phyloP scores from a whole-genome alignment of 495 filamentous ascomycete genomes.

The Podospora bellae-mahoneyi region DNA sequence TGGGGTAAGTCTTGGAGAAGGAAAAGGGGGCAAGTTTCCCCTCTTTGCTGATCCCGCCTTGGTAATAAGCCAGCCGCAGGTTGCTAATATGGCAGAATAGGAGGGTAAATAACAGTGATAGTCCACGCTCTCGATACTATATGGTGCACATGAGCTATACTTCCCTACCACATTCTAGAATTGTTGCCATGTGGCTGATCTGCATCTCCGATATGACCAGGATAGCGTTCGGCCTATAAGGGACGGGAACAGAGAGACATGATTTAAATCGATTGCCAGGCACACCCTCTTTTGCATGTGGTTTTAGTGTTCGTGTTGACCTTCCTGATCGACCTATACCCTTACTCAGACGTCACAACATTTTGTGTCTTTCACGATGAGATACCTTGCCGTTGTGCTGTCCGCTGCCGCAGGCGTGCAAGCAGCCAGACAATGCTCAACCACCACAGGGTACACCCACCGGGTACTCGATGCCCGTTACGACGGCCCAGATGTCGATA shows the following conservation, averaged over 20 bases:
- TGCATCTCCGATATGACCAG: background rate
- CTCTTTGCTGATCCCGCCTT: background rate
- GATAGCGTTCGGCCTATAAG: background rate
- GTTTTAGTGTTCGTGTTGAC: background rate
- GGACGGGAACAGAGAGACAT: background rate
- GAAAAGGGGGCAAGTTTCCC: background rate
- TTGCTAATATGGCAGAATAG: slow-evolving; percentile 15
- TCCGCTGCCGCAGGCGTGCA: background rate
- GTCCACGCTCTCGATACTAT: background rate
- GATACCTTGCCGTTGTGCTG: background rate
- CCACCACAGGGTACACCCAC: slow-evolving; percentile 21
- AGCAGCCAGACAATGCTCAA: slow-evolving; percentile 33
- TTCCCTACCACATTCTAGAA: background rate
- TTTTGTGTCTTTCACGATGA: background rate
- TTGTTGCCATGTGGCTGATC: background rate
- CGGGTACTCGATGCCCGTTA: slow-evolving; percentile 35
- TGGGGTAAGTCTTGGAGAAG: background rate
- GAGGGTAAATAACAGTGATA: slow-evolving; percentile 4
- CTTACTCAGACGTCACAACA: background rate
- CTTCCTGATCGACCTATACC: background rate
- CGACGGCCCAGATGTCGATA: slow-evolving; percentile 34
- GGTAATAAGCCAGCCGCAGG: background rate
- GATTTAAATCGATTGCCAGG: background rate
- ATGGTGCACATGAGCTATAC: background rate
- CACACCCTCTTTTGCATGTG: background rate